Conservation (phyloP, 2,329 filamentous ascomycete genomes). For the Calonectria fujianensis region DNA sequence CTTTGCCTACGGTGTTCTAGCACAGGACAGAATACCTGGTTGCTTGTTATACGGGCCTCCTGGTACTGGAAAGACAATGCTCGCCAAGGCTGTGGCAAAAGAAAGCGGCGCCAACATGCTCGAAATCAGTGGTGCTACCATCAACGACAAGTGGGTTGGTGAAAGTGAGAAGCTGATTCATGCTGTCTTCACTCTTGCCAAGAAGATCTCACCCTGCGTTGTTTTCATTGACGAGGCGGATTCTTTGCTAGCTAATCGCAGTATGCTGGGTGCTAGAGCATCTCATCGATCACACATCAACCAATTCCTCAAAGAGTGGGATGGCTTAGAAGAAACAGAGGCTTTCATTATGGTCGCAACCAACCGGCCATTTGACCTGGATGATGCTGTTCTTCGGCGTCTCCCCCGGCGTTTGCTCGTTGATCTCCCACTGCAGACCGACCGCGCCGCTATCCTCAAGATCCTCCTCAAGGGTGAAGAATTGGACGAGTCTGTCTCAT, state of each 20-base stretch:
- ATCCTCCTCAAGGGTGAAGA: slow-evolving; percentile 83
- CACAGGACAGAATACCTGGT: slow-evolving; percentile 92
- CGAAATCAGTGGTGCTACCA: slow-evolving; percentile 91
- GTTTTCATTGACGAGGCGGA: slow-evolving; percentile 99
- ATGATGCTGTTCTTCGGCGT: slow-evolving; percentile 88
- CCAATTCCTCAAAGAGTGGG: slow-evolving; percentile 97
- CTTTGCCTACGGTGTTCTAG: slow-evolving; percentile 96
- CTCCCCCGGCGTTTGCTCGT: slow-evolving; percentile 83
- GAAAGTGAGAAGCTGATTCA: slow-evolving; percentile 97
- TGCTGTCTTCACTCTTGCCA: slow-evolving; percentile 92
- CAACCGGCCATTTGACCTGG: slow-evolving; percentile 95
- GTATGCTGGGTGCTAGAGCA: slow-evolving; percentile 78
- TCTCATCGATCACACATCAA: slow-evolving; percentile 94
- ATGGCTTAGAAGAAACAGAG: slow-evolving; percentile 87
- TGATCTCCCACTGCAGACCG: slow-evolving; percentile 80
- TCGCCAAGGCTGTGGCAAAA: slow-evolving; percentile 81
- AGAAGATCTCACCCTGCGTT: slow-evolving; percentile 92
- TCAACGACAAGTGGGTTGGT: slow-evolving; percentile 97
- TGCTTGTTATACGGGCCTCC: slow-evolving; percentile 92
- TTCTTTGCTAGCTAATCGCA: slow-evolving; percentile 88
- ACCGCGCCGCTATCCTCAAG: slow-evolving; percentile 80
- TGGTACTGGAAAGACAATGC: slow-evolving; percentile 83
- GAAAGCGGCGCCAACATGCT: slow-evolving; percentile 84
- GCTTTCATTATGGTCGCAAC: slow-evolving; percentile 99
- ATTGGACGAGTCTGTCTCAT: slow-evolving; percentile 76